Evolutionary conservation across 352 stramenopile genomes (phyloP).

Genomic region (Globisporangium heterothallicum): DNA sequence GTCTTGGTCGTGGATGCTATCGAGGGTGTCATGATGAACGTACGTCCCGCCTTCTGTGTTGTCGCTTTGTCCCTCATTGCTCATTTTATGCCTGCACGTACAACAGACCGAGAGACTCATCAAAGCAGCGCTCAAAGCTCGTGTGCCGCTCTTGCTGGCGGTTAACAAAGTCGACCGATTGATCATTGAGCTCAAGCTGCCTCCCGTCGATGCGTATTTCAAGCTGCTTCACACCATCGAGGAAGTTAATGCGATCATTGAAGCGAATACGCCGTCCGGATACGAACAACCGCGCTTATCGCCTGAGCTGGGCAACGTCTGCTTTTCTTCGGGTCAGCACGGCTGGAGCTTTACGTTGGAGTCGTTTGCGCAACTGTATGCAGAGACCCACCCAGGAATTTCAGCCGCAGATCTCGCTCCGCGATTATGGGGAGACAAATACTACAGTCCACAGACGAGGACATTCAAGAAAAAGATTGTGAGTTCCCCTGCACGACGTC

Average conservation of each 20-base stretch:
- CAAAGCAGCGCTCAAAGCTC: slow-evolving; percentile 87
- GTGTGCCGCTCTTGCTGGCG: slow-evolving; percentile 88
- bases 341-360: slow-evolving; percentile 96
- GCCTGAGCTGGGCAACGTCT: slow-evolving; percentile 95
- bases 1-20: slow-evolving; percentile 97
- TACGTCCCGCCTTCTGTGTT: slow-evolving; percentile 17
- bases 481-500: slow-evolving; percentile 17
- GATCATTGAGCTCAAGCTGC: slow-evolving; percentile 98
- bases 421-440: slow-evolving; percentile 97
- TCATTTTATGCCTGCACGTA: background rate
- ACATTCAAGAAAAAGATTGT: slow-evolving; percentile 90
- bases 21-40: slow-evolving; percentile 97
- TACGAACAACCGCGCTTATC: slow-evolving; percentile 69
- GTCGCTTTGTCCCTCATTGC: background rate
- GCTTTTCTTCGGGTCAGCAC: slow-evolving; percentile 95
- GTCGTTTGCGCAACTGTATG: slow-evolving; percentile 91
- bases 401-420: slow-evolving; percentile 81
- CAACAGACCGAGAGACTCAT: slow-evolving; percentile 92
- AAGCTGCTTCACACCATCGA: slow-evolving; percentile 98
- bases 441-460: slow-evolving; percentile 90
- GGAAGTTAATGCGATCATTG: slow-evolving; percentile 93
- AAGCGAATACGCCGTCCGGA: slow-evolving; percentile 45
- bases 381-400: slow-evolving; percentile 69
- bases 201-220: slow-evolving; percentile 96
- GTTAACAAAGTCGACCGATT: slow-evolving; percentile 99